These are phyloP conservation scores for Salix koriyanagi DNA, from an alignment of 345 rosid genomes.

Conservation along the genomic window DNA sequence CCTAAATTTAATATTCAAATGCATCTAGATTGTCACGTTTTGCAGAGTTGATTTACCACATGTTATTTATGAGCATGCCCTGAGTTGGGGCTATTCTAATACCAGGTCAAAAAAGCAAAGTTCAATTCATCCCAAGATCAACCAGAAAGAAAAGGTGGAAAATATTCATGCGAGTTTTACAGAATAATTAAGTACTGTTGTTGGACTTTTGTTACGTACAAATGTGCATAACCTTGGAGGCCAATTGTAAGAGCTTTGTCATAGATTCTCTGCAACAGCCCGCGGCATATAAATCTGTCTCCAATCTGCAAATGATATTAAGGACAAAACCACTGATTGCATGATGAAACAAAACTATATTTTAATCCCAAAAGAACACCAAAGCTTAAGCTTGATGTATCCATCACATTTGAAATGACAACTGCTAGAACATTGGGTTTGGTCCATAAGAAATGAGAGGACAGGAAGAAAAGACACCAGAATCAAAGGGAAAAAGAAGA, in stretches of 20 bases:
- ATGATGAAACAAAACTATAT: too few species aligned
- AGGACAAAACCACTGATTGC: neutral
- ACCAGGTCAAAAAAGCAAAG: too few species aligned
- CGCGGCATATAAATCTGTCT: conserved; percentile 74
- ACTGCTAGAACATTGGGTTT: neutral
- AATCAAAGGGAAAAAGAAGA: neutral
- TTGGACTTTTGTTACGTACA: conserved; percentile 45
- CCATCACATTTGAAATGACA: neutral
- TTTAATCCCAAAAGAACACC: neutral
- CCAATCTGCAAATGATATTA: conserved; percentile 60
- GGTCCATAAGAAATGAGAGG: neutral
- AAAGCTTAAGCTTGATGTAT: neutral
- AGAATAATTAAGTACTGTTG: neutral
- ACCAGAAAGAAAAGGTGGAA: neutral
- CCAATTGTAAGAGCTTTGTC: conserved; percentile 85
- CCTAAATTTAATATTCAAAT: too few species aligned
- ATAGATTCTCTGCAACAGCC: conserved; percentile 63
- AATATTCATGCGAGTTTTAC: neutral
- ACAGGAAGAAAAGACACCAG: neutral
- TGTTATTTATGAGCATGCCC: too few species aligned
- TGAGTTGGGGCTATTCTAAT: too few species aligned
- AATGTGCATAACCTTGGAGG: conserved; percentile 83
- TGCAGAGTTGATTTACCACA: too few species aligned
- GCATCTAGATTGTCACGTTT: too few species aligned
- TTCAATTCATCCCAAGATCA: neutral